Evolutionary conservation across 2,329 filamentous ascomycete genomes (phyloP).

Genomic region (Cladophialophora carrionii): DNA sequence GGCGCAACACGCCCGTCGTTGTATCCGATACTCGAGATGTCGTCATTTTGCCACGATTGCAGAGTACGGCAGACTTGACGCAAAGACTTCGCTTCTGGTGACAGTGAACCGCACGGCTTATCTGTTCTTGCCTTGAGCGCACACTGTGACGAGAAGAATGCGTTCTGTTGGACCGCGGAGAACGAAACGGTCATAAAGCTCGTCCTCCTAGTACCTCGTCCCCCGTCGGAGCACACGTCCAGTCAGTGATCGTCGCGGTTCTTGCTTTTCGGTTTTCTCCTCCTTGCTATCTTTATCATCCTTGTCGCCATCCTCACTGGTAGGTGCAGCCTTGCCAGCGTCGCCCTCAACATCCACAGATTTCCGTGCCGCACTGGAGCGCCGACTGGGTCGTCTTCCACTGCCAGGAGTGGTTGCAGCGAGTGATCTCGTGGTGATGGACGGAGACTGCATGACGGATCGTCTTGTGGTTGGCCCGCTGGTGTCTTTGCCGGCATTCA

Average conservation of each 20-base stretch:
- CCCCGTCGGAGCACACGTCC: constrained; percentile 24
- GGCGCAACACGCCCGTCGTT: neutral
- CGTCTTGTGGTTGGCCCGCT: constrained; percentile 6
- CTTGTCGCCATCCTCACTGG: constrained; percentile 10
- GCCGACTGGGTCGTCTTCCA: constrained; percentile 28
- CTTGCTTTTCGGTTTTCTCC: constrained; percentile 21
- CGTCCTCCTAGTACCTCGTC: constrained; percentile 10
- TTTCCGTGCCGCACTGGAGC: constrained; percentile 24
- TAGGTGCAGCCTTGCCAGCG: neutral
- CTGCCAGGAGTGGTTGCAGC: constrained; percentile 25
- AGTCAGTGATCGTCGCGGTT: constrained; percentile 22
- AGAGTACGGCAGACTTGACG: neutral
- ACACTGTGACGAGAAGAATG: neutral
- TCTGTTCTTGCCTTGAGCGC: neutral
- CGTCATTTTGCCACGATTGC: neutral
- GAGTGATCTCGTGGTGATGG: constrained; percentile 28
- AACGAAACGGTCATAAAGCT: neutral
- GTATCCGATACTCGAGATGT: neutral
- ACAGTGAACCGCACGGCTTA: neutral
- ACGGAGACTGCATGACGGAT: constrained; percentile 27
- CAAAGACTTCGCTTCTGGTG: neutral
- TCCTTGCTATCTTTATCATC: constrained; percentile 23
- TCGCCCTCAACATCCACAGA: constrained; percentile 26
- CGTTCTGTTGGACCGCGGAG: neutral
- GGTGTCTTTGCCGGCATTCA: constrained; percentile 19